These are phyloP conservation scores for Diddensiella transvaalensis DNA, from an alignment of 805 yeast genomes.

Conservation along the genomic window DNA sequence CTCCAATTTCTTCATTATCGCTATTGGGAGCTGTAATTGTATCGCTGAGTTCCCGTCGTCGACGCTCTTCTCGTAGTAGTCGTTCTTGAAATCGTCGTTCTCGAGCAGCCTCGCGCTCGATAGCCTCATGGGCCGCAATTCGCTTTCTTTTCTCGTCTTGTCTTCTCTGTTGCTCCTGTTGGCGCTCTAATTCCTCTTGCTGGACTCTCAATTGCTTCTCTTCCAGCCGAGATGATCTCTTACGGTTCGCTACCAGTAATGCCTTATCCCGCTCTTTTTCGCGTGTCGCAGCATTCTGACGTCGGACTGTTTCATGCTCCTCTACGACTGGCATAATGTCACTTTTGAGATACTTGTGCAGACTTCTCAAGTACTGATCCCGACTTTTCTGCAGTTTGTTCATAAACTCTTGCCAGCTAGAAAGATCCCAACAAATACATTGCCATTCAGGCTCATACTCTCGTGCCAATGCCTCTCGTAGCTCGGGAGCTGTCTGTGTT, in stretches of 20 bases:
- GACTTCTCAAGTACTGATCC: conserved; percentile 19
- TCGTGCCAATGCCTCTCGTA: conserved; percentile 18
- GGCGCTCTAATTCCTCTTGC: conserved; percentile 24
- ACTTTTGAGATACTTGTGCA: conserved; percentile 21
- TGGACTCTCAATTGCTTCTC: conserved; percentile 22
- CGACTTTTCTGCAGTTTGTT: conserved; percentile 19
- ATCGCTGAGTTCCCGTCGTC: conserved; percentile 7
- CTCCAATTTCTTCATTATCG: background rate
- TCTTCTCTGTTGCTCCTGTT: conserved; percentile 16
- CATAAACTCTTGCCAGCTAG: conserved; percentile 28
- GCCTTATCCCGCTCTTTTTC: conserved; percentile 26
- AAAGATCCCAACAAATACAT: conserved; percentile 31
- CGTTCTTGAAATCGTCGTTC: conserved; percentile 13
- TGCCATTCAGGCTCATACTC: conserved; percentile 29
- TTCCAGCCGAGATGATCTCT: conserved; percentile 34
- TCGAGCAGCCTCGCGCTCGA: conserved; percentile 14
- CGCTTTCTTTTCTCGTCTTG: conserved; percentile 15
- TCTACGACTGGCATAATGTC: conserved; percentile 31
- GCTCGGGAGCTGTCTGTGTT: conserved; percentile 11
- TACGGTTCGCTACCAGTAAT: conserved; percentile 30
- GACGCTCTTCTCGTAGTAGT: conserved; percentile 15
- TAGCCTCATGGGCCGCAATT: conserved; percentile 4
- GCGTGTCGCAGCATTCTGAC: conserved; percentile 25
- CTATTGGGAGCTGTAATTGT: conserved; percentile 11
- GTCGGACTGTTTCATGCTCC: conserved; percentile 27